Evolutionary conservation across 768 basidiomycete genomes (phyloP), one percentile per base, ranked within the genome.

Genomic region (Lyophyllum decastes): DNA sequence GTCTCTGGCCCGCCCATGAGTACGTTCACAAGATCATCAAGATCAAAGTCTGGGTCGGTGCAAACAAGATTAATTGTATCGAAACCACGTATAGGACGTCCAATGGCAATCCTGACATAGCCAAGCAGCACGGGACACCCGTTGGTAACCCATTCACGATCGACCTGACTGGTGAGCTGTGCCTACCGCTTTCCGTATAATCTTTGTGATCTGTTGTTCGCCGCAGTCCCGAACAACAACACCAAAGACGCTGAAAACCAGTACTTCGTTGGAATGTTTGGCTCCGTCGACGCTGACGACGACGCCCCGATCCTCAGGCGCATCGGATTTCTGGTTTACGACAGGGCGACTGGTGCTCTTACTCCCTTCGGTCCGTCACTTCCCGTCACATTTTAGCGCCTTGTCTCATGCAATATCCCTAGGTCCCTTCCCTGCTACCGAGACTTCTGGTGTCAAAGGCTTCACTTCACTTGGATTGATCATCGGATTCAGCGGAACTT

Each of bases 401-500:
- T 16, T 2, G 9, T 38, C 35, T 38, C 35, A 38, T 16, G 9
- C 14, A 38, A n/a, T 38, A 7, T n/a, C 16, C 16, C 17, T 41
- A 41, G 40, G 40, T 5, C 4, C 40, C 40, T 41, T 4, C 17
- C 54, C 54, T 10, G 2, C 41, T 33, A 10, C 41, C 11, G 22
- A 16, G 10, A 16, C 47, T 4, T 9, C 30, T 2, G 6, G 19
- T 8, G 34, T 46, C 43, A 40, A 27, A 27, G 58, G 58, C 33
- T 55, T 60, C 44, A 22, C 21, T 17, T 46, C 54, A 1, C 54
- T 59, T n/a, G 58, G 49, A n/a, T 47, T 51, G 25, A 47, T 60
- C 21, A 24, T 35, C 34, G 49, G 49, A 5, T 59, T 59, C 26
- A 49, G 58, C 24, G 52, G 54, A 26, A 45, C 53, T 2, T 2